Evolutionary conservation across 345 rosid species (phyloP).

Genomic region (Dovyalis caffra): DNA sequence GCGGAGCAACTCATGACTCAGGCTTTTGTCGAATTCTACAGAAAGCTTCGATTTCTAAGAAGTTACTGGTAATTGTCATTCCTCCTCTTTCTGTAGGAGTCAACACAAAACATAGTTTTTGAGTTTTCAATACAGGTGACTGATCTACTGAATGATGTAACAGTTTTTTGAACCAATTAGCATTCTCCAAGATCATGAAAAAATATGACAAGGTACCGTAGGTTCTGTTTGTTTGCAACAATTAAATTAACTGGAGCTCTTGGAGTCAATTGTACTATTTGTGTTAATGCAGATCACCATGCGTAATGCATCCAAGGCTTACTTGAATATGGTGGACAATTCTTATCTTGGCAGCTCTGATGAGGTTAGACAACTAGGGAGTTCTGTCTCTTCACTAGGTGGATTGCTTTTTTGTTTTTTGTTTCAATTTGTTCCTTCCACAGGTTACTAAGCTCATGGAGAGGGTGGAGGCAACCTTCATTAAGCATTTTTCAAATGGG

Average conservation of each 20-base stretch:
- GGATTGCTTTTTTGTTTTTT: background rate
- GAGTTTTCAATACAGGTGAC: background rate
- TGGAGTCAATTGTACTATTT: constrained; percentile 1
- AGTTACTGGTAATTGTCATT: constrained; percentile 45
- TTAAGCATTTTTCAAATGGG: constrained; percentile 76
- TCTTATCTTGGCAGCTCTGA: constrained; percentile 71
- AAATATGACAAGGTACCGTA: constrained; percentile 74
- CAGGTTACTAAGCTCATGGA: constrained; percentile 65
- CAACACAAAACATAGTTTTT: background rate
- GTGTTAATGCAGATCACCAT: constrained; percentile 44
- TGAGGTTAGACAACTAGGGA: constrained; percentile 40
- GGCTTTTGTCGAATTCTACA: constrained; percentile 57
- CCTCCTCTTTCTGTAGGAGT: background rate
- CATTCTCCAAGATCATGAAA: no score
- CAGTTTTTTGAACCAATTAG: constrained; percentile 73
- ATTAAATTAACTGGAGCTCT: background rate
- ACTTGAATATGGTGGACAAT: constrained; percentile 63
- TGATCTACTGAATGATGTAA: background rate
- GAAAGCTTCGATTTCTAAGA: constrained; percentile 56
- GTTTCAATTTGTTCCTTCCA: background rate
- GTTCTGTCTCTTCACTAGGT: background rate
- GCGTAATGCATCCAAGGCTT: constrained; percentile 56
- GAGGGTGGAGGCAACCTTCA: constrained; percentile 57
- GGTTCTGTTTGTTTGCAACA: background rate
- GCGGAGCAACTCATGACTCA: constrained; percentile 43